phyloP scores from a whole-genome alignment of 179 eudicot species.

The Gypsophila paniculata region DNA sequence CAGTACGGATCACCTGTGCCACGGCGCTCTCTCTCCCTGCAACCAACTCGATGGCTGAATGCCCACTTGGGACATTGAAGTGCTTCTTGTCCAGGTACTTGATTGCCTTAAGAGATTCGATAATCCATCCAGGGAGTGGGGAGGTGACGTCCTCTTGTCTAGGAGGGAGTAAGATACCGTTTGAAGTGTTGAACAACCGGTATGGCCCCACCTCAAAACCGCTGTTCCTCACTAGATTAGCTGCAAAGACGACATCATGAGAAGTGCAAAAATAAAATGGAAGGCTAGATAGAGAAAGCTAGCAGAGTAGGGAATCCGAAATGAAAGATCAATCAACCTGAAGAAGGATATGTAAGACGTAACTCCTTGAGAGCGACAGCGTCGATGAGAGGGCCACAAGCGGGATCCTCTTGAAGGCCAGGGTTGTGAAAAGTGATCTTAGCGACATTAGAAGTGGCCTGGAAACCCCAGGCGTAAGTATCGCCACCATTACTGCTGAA shows the following conservation, averaged over 20 bases:
- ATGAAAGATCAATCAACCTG: constrained; percentile 29
- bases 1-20: constrained; percentile 62
- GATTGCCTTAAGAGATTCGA: constrained; percentile 80
- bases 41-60: constrained; percentile 61
- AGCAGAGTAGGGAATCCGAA: not conserved
- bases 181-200: constrained; percentile 48
- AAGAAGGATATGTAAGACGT: constrained; percentile 38
- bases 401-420: constrained; percentile 84
- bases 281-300: too few species aligned
- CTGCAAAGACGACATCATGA: constrained; percentile 27
- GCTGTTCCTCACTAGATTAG: constrained; percentile 57
- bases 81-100: constrained; percentile 65
- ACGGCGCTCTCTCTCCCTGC: constrained; percentile 85
- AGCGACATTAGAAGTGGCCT: constrained; percentile 44
- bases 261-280: not conserved
- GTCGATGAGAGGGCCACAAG: constrained; percentile 87
- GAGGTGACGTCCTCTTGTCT: constrained; percentile 61
- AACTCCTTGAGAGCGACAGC: constrained; percentile 86
- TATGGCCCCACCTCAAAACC: constrained; percentile 82
- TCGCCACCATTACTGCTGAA: constrained; percentile 79
- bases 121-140: constrained; percentile 86
- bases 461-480: constrained; percentile 68
- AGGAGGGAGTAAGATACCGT: constrained; percentile 80
- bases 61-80: constrained; percentile 68
- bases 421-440: constrained; percentile 59